These are phyloP conservation scores for Perkinsus chesapeaki DNA, from an alignment of 169 alveolate species.

Conservation along the genomic window DNA sequence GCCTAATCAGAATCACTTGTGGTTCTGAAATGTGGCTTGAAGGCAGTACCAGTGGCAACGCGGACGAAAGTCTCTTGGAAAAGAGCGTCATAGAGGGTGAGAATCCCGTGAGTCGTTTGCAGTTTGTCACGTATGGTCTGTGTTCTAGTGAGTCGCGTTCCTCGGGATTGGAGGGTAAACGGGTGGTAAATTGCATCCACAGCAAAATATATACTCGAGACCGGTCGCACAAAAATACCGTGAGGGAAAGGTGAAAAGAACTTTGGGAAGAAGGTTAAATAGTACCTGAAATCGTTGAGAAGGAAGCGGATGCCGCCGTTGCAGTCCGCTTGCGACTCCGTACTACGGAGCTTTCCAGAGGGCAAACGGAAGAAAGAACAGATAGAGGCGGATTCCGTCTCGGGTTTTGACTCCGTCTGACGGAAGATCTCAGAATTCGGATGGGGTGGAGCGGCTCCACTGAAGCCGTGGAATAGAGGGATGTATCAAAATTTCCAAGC, in stretches of 20 bases:
- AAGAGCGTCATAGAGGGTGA: slow-evolving; percentile 73
- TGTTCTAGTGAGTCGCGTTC: slow-evolving; percentile 39
- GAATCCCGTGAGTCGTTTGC: slow-evolving; percentile 68
- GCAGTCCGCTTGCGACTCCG: too few species aligned
- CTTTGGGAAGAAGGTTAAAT: slow-evolving; percentile 25
- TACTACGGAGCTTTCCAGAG: too few species aligned
- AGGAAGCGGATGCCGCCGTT: neutral
- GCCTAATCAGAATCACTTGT: slow-evolving; percentile 36
- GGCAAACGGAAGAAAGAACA: too few species aligned
- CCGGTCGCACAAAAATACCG: slow-evolving; percentile 88
- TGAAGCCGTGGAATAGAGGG: too few species aligned
- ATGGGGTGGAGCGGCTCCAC: too few species aligned
- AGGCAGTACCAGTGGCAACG: slow-evolving; percentile 48
- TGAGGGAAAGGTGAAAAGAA: slow-evolving; percentile 87
- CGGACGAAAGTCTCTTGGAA: slow-evolving; percentile 54
- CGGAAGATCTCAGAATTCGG: too few species aligned
- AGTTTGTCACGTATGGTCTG: slow-evolving; percentile 28
- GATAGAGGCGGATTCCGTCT: too few species aligned
- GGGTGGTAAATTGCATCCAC: slow-evolving; percentile 73
- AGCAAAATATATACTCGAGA: slow-evolving; percentile 77
- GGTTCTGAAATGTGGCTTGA: slow-evolving; percentile 53
- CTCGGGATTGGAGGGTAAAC: slow-evolving; percentile 71
- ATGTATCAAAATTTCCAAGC: too few species aligned
- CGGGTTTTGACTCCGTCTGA: too few species aligned
- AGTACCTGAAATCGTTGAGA: neutral